phyloP scores from a whole-genome alignment of 768 basidiomycete species.

The Boletus bicolor region DNA sequence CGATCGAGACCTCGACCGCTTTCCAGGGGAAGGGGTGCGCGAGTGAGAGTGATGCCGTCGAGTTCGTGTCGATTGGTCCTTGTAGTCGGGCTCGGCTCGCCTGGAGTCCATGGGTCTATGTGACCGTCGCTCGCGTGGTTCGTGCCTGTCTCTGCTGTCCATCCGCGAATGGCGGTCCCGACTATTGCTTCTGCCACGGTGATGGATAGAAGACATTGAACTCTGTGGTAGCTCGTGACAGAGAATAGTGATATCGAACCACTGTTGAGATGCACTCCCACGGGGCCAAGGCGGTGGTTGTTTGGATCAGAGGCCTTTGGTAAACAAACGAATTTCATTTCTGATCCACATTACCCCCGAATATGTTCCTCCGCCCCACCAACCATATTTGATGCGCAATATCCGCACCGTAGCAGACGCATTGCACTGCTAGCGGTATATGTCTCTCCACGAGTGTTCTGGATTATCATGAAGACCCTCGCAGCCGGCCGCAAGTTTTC shows the following conservation, averaged over 20 bases:
- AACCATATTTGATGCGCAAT: slow-evolving; percentile 22
- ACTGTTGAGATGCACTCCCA: background rate
- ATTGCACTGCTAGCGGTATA: slow-evolving; percentile 7
- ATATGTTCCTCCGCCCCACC: slow-evolving; percentile 9
- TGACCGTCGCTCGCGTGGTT: slow-evolving; percentile 19
- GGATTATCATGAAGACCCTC: slow-evolving; percentile 11
- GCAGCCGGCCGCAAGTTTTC: slow-evolving; percentile 28
- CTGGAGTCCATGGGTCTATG: slow-evolving; percentile 14
- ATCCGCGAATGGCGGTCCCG: slow-evolving; percentile 13
- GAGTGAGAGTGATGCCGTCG: slow-evolving; percentile 20
- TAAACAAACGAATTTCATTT: slow-evolving; percentile 23
- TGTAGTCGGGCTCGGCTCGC: slow-evolving; percentile 8
- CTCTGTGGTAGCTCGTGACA: background rate
- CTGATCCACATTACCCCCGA: slow-evolving; percentile 21
- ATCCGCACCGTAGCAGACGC: slow-evolving; percentile 26
- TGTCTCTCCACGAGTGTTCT: slow-evolving; percentile 16
- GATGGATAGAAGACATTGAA: slow-evolving; percentile 22
- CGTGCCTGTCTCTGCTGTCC: slow-evolving; percentile 17
- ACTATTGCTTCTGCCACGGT: slow-evolving; percentile 24
- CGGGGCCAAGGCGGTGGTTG: slow-evolving; percentile 9
- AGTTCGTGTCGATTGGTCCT: slow-evolving; percentile 2
- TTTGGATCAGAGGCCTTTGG: slow-evolving; percentile 28
- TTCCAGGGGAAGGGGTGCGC: slow-evolving; percentile 19
- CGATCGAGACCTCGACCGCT: slow-evolving; percentile 28
- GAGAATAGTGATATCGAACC: background rate